Conservation (phyloP, 305 asterid species). For the Ilex paraguariensis region DNA sequence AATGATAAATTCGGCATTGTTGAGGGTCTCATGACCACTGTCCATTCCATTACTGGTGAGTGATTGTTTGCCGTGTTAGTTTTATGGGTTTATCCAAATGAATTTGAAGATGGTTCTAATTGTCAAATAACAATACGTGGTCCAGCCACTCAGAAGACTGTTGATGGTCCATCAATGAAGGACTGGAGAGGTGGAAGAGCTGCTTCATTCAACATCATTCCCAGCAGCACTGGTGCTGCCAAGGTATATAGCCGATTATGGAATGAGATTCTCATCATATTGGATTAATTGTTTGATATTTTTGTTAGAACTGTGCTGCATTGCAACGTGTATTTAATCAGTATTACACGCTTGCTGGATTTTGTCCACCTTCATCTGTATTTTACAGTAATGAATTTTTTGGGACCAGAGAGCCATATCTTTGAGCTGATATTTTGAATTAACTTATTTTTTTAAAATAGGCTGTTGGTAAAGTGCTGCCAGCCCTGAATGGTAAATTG, state of each 20-base stretch:
- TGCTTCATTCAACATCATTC: conserved; percentile 85
- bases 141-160: conserved; percentile 86
- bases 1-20: conserved; percentile 78
- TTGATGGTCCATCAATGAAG: conserved; percentile 88
- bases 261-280: too few species aligned
- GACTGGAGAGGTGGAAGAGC: conserved; percentile 98
- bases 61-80: not conserved
- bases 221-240: conserved; percentile 97
- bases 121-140: not conserved
- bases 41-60: conserved; percentile 82
- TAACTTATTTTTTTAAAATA: conserved; percentile 9
- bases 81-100: too few species aligned
- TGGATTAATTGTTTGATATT: too few species aligned
- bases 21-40: conserved; percentile 92
- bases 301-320: too few species aligned
- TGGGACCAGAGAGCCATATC: too few species aligned
- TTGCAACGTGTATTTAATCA: too few species aligned
- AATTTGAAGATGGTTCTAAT: too few species aligned
- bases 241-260: conserved; percentile 31
- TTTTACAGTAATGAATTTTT: not conserved
- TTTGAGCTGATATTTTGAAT: too few species aligned
- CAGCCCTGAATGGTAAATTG: conserved; percentile 71
- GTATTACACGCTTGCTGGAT: too few species aligned
- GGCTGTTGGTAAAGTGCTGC: conserved; percentile 95
- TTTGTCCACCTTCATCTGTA: too few species aligned